Base-by-base conservation (phyloP, 345 rosid genomes). In the Excoecaria agallocha region DNA sequence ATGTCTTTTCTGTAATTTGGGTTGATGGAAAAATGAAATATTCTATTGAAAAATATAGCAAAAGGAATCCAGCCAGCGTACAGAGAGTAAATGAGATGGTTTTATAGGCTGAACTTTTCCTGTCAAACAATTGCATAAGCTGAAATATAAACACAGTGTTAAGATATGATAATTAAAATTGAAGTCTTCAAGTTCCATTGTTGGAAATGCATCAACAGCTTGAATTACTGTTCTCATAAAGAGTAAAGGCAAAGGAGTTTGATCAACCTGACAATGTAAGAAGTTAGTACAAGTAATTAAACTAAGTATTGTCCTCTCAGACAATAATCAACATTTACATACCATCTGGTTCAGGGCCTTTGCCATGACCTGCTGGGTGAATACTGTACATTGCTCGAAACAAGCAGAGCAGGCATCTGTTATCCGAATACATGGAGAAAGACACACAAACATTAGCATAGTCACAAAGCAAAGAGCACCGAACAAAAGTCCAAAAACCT, bases 221-320 rank as follows among this genome's bases (percentile, higher is more conserved):
- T 92, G 98, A 70, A 94, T 94, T n/a, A 91, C 98, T 8, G 98
- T 92, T 89, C 98, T 86, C 98, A 94, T 92, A 83, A 94, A 94
- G 74, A 94, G 97, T 56, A 94, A 82, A 68, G 98, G 98, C 69
- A 92, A 78, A 74, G 96, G 94, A 45, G 90, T 87, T 81, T 89
- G 91, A 79, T 93, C 97, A 79, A 95, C 99, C 99, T 95, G 89
- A 69, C 80, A 87, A 51, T 59, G 51, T 55, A 78, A 81, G 20
- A 79, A 78, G 41, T 70, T 73, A 75, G 12, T 45, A 51, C 58
- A 71, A 68, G 49, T 58, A 79, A 19, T 62, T 43, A 38, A 76
- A 71, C 48, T 38, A 55, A 66, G 70, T 17, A 48, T 45, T 49
- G 41, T 43, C 55, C 17, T 63, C 35, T 38, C 43, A 45, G 64